Conservation (phyloP, 345 rosid species). For the Linum tenue region DNA sequence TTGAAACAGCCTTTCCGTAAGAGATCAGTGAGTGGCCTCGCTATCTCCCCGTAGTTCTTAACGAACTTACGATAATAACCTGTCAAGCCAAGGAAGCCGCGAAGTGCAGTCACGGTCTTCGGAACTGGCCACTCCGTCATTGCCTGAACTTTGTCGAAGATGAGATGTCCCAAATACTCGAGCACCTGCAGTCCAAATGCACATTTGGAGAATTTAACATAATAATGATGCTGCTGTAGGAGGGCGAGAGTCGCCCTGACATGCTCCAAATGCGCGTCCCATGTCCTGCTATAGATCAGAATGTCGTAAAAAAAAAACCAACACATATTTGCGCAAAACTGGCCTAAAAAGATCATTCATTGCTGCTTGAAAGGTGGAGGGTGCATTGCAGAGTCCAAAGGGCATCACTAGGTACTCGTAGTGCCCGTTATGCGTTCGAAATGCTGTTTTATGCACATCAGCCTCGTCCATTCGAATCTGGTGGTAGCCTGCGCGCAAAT, state of each 20-base stretch:
- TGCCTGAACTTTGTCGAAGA: no score
- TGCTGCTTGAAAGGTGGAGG: neutral
- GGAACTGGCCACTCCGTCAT: neutral
- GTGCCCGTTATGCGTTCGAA: neutral
- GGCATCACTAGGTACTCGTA: neutral
- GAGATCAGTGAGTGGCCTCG: neutral
- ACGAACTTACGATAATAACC: neutral
- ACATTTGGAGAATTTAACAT: neutral
- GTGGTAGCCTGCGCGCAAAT: neutral
- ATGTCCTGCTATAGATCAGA: neutral
- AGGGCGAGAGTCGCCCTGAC: neutral
- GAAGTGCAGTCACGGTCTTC: neutral
- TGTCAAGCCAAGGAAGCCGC: neutral
- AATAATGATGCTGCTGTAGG: neutral
- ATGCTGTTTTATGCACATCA: neutral
- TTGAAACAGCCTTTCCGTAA: neutral
- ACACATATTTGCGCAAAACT: neutral
- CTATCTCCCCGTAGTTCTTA: neutral
- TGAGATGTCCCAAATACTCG: neutral
- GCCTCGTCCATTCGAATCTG: neutral
- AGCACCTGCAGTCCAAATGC: neutral
- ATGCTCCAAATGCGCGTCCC: neutral
- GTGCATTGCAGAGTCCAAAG: neutral
- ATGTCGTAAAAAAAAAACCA: neutral
- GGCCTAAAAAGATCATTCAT: neutral